Evolutionary conservation across 805 yeast genomes (phyloP), one percentile per base, ranked within the genome.

Genomic region (Ogataea methanolica): DNA sequence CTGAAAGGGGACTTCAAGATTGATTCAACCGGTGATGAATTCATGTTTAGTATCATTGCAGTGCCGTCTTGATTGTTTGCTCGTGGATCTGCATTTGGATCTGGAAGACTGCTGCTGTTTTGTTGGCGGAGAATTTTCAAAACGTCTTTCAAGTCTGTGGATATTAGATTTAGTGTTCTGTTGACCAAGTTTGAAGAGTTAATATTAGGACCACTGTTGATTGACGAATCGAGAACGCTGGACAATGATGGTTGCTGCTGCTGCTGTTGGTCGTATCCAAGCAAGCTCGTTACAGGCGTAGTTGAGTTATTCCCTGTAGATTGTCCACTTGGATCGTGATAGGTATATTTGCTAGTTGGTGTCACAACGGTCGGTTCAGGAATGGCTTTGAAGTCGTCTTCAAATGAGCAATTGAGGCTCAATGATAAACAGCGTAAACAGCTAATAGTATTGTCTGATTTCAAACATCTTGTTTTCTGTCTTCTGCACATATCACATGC

Each of bases 351-450:
- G 31, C 17, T 22, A 19, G 36, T 19, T n/a, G 37, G 11, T 12
- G n/a, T 19, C 15, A 6, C 19, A 8, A 9, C 12, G 4, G 33
- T 33, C 5, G 41, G 14, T 36, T 38, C 26, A 16, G 45, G 35
- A 23, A 36, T 16, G 14, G 39, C 21, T 40, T 29, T 38, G 19
- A 44, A 49, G 19, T 60, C 66, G 33, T 54, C 63, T 47, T 68
- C 76, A 54, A 82, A 76, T 7, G 83, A 77, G 55, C 90, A 84
- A 21, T 60, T 65, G 31, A 71, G 64, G 6, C 72, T 75, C 36
- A 82, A 63, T 5, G 82, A 78, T 1, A 70, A 64, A 57, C 90
- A 84, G 21, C 88, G 65, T 19, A 82, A 63, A 65, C 90, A 83
- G 2, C 79, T 69, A 8, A 67, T 61, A 16, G 73, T 68, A 23